These are phyloP conservation scores for Dictyostelium brefeldianum DNA, from an alignment of 78 protist species.

Conservation along the genomic window DNA sequence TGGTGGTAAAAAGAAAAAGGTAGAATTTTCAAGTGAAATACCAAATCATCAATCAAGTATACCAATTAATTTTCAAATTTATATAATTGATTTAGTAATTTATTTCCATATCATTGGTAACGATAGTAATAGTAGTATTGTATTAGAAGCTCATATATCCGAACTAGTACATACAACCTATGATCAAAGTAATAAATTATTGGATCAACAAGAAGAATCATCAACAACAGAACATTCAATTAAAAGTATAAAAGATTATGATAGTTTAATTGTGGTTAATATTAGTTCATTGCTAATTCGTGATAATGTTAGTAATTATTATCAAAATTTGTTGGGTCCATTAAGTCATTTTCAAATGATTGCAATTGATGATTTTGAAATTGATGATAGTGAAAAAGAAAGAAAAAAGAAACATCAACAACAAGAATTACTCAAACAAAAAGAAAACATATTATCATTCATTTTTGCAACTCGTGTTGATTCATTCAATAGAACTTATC, in stretches of 20 bases:
- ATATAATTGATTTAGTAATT: constrained; percentile 9
- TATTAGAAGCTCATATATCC: constrained; percentile 16
- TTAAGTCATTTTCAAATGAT: constrained; percentile 14
- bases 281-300: background rate
- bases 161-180: constrained; percentile 25
- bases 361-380: constrained; percentile 19
- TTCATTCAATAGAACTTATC: constrained; percentile 10
- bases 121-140: constrained; percentile 8
- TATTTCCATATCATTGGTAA: background rate
- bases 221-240: background rate
- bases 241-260: constrained; percentile 11
- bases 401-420: background rate
- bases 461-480: constrained; percentile 17
- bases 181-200: constrained; percentile 10
- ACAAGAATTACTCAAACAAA: constrained; percentile 9
- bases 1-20: background rate
- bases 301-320: constrained; percentile 50
- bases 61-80: constrained; percentile 29
- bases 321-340: constrained; percentile 55
- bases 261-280: constrained; percentile 23
- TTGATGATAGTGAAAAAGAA: background rate
- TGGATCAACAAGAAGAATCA: background rate
- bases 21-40: constrained; percentile 4
- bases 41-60: constrained; percentile 6
- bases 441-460: constrained; percentile 20